phyloP scores from a whole-genome alignment of 1,139 yeast genomes.

The Suhomyces ambrosiae region DNA sequence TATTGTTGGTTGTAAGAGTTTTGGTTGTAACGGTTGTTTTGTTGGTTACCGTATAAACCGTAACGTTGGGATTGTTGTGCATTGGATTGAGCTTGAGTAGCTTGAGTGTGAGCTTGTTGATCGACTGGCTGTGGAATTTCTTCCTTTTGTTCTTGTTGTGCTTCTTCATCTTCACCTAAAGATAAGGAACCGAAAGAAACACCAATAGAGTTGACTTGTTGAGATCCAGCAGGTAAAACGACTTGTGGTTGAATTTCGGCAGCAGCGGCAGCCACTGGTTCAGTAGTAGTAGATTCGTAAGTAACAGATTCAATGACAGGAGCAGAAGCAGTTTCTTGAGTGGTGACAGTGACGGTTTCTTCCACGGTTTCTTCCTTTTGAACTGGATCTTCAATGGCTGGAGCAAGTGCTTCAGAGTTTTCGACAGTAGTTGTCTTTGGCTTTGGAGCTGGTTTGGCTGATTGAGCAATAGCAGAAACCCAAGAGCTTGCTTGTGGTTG shows the following conservation, averaged over 20 bases:
- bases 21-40: constrained; percentile 24
- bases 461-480: constrained; percentile 63
- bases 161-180: constrained; percentile 46
- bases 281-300: constrained; percentile 17
- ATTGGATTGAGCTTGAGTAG: constrained; percentile 10
- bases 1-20: constrained; percentile 24
- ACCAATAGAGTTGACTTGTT: constrained; percentile 58
- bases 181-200: constrained; percentile 71
- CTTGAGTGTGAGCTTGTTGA: constrained; percentile 9
- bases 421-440: constrained; percentile 12
- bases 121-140: constrained; percentile 15
- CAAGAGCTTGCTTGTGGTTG: constrained; percentile 46
- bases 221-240: constrained; percentile 59
- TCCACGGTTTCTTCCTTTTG: constrained; percentile 13
- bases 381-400: constrained; percentile 14
- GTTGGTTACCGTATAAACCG: constrained; percentile 20
- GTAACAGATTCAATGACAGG: constrained; percentile 19
- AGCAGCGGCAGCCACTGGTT: constrained; percentile 17
- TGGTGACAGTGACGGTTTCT: neutral
- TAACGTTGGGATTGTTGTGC: constrained; percentile 20
- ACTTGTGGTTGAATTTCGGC: constrained; percentile 52
- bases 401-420: constrained; percentile 13
- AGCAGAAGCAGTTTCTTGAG: constrained; percentile 9
- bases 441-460: constrained; percentile 37
- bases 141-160: constrained; percentile 17